Evolutionary conservation across 1,284 basidiomycete genomes (phyloP).

Genomic region (Ceratobasidium sp.): DNA sequence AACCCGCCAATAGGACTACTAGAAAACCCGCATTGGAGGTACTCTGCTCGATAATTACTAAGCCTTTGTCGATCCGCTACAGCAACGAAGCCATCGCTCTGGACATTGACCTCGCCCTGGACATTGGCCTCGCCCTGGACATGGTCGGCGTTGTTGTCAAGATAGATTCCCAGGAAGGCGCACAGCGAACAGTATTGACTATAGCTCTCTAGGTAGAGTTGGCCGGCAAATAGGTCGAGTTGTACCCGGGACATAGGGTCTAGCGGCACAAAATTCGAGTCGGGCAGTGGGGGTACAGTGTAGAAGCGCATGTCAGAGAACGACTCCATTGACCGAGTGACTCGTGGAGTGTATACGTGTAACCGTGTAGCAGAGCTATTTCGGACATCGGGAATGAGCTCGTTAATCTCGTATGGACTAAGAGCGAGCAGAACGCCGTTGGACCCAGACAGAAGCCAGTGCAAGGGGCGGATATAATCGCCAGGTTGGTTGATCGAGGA

Average conservation of each 20-base stretch:
- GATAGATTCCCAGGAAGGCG: conserved; percentile 56
- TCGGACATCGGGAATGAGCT: conserved; percentile 57
- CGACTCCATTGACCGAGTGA: conserved; percentile 55
- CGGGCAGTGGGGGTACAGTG: conserved; percentile 46
- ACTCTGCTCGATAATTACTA: neutral
- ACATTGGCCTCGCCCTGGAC: neutral
- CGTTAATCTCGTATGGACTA: conserved; percentile 60
- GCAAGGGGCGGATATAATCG: conserved; percentile 44
- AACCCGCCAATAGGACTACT: neutral
- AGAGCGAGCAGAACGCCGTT: conserved; percentile 54
- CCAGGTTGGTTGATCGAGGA: neutral
- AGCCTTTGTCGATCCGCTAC: neutral
- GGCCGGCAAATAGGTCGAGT: conserved; percentile 61
- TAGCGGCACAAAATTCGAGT: neutral
- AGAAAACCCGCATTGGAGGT: neutral
- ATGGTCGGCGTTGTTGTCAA: neutral
- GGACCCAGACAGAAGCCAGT: conserved; percentile 58
- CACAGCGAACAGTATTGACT: conserved; percentile 55
- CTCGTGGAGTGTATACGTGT: conserved; percentile 60
- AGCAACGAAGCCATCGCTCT: conserved; percentile 24
- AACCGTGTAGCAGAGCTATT: conserved; percentile 55
- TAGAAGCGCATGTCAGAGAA: conserved; percentile 51
- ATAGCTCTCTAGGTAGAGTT: conserved; percentile 57
- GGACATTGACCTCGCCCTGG: neutral
- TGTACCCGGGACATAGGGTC: conserved; percentile 49